Evolutionary conservation across 2,329 filamentous ascomycete genomes (phyloP).

Genomic region (Beauveria australis): DNA sequence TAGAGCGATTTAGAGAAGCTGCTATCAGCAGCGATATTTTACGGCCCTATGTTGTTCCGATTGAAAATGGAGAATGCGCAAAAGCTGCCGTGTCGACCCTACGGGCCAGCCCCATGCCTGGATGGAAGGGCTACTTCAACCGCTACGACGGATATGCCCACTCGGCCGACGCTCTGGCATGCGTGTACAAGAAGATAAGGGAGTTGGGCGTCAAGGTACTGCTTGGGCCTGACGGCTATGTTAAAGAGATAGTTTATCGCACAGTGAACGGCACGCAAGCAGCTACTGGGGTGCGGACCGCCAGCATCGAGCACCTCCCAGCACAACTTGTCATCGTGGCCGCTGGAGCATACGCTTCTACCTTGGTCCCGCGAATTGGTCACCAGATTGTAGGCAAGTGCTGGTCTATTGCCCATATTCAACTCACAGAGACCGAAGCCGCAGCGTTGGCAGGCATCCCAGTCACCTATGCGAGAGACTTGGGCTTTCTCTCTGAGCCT

Average conservation of each 20-base stretch:
- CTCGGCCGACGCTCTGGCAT: conserved; percentile 41
- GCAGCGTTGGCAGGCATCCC: conserved; percentile 48
- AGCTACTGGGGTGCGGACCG: conserved; percentile 19
- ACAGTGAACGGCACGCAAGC: conserved; percentile 9
- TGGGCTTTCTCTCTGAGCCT: conserved; percentile 60
- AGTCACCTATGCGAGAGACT: conserved; percentile 51
- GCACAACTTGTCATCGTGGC: conserved; percentile 40
- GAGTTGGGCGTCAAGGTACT: conserved; percentile 31
- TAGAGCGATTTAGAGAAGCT: conserved; percentile 17
- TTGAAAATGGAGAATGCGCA: conserved; percentile 21
- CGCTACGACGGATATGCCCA: conserved; percentile 49
- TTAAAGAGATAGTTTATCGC: conserved; percentile 20
- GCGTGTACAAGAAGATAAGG: conserved; percentile 35
- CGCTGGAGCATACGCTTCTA: conserved; percentile 40
- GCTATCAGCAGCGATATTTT: conserved; percentile 30
- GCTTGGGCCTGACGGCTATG: conserved; percentile 20
- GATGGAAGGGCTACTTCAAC: conserved; percentile 54
- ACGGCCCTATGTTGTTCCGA: conserved; percentile 28
- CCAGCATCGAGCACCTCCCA: conserved; percentile 15
- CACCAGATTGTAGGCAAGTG: conserved; percentile 44
- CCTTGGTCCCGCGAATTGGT: conserved; percentile 40
- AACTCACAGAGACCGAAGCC: conserved; percentile 46
- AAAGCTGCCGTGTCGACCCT: conserved; percentile 33
- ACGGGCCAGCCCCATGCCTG: conserved; percentile 35
- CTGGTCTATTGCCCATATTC: conserved; percentile 53